phyloP scores from a whole-genome alignment of 2,329 filamentous ascomycete species.

The Pseudogymnoascus sp. region DNA sequence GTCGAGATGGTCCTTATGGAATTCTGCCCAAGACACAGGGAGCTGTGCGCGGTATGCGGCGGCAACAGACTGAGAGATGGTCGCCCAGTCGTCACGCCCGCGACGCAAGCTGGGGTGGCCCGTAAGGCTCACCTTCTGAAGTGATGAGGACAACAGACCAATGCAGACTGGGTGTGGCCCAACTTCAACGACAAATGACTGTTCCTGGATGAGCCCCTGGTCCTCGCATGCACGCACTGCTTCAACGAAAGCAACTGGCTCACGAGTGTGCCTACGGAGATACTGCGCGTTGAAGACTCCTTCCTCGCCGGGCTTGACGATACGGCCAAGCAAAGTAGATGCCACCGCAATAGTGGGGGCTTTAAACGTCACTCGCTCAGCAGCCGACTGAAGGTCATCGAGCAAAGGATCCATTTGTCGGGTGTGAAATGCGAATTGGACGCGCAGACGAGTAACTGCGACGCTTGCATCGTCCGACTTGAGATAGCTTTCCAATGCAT shows the following conservation, averaged over 20 bases:
- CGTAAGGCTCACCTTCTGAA: constrained; percentile 33
- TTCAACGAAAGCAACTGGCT: constrained; percentile 58
- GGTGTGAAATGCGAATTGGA: constrained; percentile 58
- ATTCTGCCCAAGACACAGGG: constrained; percentile 48
- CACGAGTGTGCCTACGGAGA: constrained; percentile 53
- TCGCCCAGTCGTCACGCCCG: constrained; percentile 45
- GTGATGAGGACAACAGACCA: constrained; percentile 56
- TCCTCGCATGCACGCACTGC: constrained; percentile 50
- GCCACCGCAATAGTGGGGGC: constrained; percentile 50
- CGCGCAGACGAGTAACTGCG: constrained; percentile 47
- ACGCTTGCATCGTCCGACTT: not conserved
- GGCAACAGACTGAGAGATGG: constrained; percentile 39
- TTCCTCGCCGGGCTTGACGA: constrained; percentile 41
- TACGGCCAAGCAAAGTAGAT: constrained; percentile 54
- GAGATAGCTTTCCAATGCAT: not conserved
- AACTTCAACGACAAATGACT: constrained; percentile 61
- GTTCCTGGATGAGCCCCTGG: constrained; percentile 49
- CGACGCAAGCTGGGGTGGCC: constrained; percentile 41
- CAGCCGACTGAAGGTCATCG: constrained; percentile 45
- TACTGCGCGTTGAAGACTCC: constrained; percentile 51
- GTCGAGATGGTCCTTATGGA: constrained; percentile 45
- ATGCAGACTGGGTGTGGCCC: constrained; percentile 61
- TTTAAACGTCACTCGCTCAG: constrained; percentile 44
- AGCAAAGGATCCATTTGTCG: constrained; percentile 54
- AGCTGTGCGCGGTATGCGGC: constrained; percentile 41